Evolutionary conservation across 2,329 filamentous ascomycete species (phyloP), one percentile per base, ranked within the genome.

Genomic region (Claviceps sorghi): DNA sequence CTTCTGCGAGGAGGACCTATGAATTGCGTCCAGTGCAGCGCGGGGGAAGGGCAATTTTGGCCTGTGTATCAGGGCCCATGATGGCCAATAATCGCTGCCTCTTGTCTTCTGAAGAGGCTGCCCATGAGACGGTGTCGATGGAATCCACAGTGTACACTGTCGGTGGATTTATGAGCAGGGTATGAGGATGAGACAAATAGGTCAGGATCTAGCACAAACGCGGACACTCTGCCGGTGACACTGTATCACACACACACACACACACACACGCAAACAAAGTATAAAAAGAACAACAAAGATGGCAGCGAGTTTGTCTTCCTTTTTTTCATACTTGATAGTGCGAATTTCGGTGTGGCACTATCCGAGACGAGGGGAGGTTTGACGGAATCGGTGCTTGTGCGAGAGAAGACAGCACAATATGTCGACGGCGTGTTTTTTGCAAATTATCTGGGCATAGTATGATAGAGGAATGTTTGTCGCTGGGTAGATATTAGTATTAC

Each of bases 1-100:
- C 60, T 68, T 63, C 60, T 72, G 69, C 62, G 68, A 70, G 52
- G 68, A 69, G 53, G 67, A 68, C 49, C 50, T 63, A 58, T 64
- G 59, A 58, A 47, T 34, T 34, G n/a, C n/a, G 21, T 38, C 10
- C 3, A 26, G 26, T 26, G 26, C 26, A 26, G 26, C 5, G n/a
- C 7, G 17, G 42, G 15, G 29, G 38, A 32, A 34, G 17, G 19
- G n/a, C 15, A 17, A 38, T 43, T 13, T 44, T 30, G 43, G 8
- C 26, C 17, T 46, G n/a, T 26, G 47, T 44, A 45, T 15, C 8
- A 38, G 19, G 26, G 32, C 49, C n/a, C 22, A 47, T 17, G 34
- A 19, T 50, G 9, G 21, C 40, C 15, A 30, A 29, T 15, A 26
- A 15, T 22, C n/a, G 5, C 42, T n/a, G 48, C 7, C 19, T 38